A percentile compares a stretch with the other conserved stretches of the same genome.
These are phyloP conservation scores for Saturnispora serradocipensis DNA, from an alignment of 805 yeast species.

Conservation along the genomic window DNA sequence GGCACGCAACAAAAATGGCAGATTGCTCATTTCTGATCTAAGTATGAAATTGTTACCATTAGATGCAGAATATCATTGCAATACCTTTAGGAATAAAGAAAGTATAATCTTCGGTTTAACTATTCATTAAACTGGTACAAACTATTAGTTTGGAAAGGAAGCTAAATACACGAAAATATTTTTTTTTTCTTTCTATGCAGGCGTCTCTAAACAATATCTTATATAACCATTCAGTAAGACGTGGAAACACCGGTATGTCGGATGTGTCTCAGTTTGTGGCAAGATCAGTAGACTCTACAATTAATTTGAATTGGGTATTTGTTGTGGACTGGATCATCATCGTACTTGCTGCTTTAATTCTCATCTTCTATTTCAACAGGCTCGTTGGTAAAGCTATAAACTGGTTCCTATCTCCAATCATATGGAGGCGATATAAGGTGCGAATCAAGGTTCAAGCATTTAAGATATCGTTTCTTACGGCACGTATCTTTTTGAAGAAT, in stretches of 20 bases:
- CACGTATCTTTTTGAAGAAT: constrained; percentile 71
- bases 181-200: neutral
- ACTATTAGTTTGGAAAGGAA: neutral
- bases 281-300: constrained; percentile 21
- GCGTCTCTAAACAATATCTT: neutral
- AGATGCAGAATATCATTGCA: neutral
- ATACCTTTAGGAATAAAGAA: too few species aligned
- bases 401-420: constrained; percentile 35
- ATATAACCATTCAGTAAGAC: neutral
- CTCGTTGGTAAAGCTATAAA: constrained; percentile 55
- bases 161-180: neutral
- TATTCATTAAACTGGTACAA: too few species aligned
- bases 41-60: too few species aligned
- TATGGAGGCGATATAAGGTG: constrained; percentile 58
- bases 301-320: constrained; percentile 54
- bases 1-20: neutral
- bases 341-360: constrained; percentile 48
- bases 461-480: constrained; percentile 72
- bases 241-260: constrained; percentile 8
- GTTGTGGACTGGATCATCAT: constrained; percentile 74
- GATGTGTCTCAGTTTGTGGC: constrained; percentile 21
- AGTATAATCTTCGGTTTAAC: too few species aligned
- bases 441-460: constrained; percentile 63
- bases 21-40: neutral
- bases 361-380: constrained; percentile 71